These are phyloP conservation scores for Dillenia turbinata DNA, from an alignment of 164 flowering plant species.

Conservation along the genomic window DNA sequence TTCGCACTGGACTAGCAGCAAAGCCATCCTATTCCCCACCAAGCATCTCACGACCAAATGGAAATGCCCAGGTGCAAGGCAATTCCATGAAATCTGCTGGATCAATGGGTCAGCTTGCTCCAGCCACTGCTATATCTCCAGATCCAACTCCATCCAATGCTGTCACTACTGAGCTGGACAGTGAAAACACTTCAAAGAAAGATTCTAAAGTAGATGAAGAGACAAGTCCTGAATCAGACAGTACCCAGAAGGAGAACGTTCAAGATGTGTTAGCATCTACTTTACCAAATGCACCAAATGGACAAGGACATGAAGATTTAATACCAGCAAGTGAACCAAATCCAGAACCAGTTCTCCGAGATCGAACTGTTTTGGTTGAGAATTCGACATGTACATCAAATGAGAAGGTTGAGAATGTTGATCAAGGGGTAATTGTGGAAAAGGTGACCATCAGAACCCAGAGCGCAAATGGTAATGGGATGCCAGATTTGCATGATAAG, in stretches of 20 bases:
- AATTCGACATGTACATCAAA: constrained; percentile 7
- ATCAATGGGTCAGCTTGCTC: constrained; percentile 10
- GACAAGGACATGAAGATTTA: too few relatives aligned
- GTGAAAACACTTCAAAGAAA: constrained; percentile 7
- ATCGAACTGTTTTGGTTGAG: constrained; percentile 7
- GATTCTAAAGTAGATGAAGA: constrained; percentile 15
- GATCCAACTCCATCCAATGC: constrained; percentile 7
- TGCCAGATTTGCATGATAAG: too few relatives aligned
- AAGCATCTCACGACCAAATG: constrained; percentile 6
- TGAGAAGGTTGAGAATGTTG: constrained; percentile 7
- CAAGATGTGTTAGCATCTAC: constrained; percentile 12
- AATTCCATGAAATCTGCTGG: constrained; percentile 18
- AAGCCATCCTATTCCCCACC: constrained; percentile 19
- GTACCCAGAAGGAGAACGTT: background rate
- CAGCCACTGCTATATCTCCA: constrained; percentile 8
- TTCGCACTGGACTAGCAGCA: constrained; percentile 28
- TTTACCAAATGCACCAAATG: too few relatives aligned
- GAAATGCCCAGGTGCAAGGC: constrained; percentile 3
- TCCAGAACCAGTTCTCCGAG: constrained; percentile 11
- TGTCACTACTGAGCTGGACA: background rate
- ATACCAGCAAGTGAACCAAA: background rate
- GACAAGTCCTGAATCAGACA: background rate
- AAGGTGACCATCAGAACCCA: too few relatives aligned
- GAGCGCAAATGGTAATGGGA: too few relatives aligned
- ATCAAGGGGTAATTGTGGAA: background rate